Evolutionary conservation across 208 protist species (phyloP), one percentile per base, ranked within the genome.

Genomic region (Trypanosoma caninum): DNA sequence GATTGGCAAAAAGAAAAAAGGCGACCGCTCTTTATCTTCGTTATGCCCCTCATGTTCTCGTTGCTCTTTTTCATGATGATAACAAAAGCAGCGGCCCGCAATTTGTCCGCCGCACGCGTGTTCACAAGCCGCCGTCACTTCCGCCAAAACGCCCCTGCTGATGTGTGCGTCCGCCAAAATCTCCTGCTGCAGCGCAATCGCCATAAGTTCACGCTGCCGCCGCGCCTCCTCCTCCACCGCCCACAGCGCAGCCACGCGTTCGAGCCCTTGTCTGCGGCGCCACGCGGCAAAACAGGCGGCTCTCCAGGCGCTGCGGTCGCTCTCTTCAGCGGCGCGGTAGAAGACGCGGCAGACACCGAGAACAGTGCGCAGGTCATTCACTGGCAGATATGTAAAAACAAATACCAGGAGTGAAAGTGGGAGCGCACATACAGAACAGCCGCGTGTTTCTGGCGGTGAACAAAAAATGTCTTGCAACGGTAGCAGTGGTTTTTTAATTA

Each of bases 221-320:
- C 62, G 50, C 30, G 58, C 41, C 25, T 28, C 38, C 56, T 79
- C 74, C 22, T 78, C 54, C 9, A 41, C 55, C 2, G 62, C 34
- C 31, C 76, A 63, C 28, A 59, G 59, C 47, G 46, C 20, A 18
- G 74, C 69, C 33, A 89, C 78, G n/a, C 66, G 61, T 28, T 57
- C 54, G 48, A 87, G 85, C 13, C 87, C 83, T 41, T 93, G 82
- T 59, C 82, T 82, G 25, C 60, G 37, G 10, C 25, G 30, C 87
- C 87, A 93, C 50, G 61, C 33, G n/a, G 37, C 40, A 38, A 89
- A 51, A 59, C 87, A 93, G 18, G 72, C 63, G 6, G 65, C 50
- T 7, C 80, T 79, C 87, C 87, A 93, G 13, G 86, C 62, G 18
- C 67, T 62, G 14, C 47, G 61, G 59, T 93, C 87, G 10, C 80